Percentiles rank a stretch among this genome's conserved stretches.
These are phyloP conservation scores for Salvia rosmarinus DNA, from an alignment of 257 asterid genomes.

Conservation along the genomic window DNA sequence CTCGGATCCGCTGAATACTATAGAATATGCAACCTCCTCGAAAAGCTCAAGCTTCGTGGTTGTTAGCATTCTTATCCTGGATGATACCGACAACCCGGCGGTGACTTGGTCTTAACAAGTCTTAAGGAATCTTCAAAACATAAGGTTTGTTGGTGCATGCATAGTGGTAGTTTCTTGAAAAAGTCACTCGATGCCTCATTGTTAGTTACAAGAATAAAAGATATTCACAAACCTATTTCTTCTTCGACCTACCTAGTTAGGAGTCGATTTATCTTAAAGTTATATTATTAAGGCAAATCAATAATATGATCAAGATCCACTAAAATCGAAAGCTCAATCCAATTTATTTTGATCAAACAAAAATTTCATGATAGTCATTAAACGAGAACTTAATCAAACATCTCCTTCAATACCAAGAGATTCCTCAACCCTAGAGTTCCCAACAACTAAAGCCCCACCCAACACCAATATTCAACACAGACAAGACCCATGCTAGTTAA, in stretches of 20 bases:
- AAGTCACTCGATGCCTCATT: background rate
- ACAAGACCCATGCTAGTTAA: no score
- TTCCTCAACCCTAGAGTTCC: conserved; percentile 20
- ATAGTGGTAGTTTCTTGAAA: background rate
- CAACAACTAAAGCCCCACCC: background rate
- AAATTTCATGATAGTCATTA: background rate
- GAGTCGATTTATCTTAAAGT: conserved; percentile 9
- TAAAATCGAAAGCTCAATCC: background rate
- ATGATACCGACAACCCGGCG: conserved; percentile 70
- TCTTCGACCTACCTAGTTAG: background rate
- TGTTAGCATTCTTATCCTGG: conserved; percentile 97
- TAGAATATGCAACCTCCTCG: conserved; percentile 98
- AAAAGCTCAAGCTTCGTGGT: conserved; percentile 98
- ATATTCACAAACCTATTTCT: conserved; percentile 4
- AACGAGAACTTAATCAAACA: background rate
- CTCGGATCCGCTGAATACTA: conserved; percentile 93
- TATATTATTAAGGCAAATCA: conserved; percentile 13
- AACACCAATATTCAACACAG: background rate
- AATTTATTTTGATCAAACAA: background rate
- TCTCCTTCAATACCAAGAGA: conserved; percentile 19
- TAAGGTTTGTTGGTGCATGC: background rate
- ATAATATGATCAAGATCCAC: conserved; percentile 15
- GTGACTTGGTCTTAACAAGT: conserved; percentile 27
- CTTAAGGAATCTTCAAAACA: conserved; percentile 8
- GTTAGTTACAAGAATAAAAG: conserved; percentile 1